Evolutionary conservation across 805 yeast species (phyloP), one percentile per base, ranked within the genome.

Genomic region (Metschnikowia aberdeeniae): DNA sequence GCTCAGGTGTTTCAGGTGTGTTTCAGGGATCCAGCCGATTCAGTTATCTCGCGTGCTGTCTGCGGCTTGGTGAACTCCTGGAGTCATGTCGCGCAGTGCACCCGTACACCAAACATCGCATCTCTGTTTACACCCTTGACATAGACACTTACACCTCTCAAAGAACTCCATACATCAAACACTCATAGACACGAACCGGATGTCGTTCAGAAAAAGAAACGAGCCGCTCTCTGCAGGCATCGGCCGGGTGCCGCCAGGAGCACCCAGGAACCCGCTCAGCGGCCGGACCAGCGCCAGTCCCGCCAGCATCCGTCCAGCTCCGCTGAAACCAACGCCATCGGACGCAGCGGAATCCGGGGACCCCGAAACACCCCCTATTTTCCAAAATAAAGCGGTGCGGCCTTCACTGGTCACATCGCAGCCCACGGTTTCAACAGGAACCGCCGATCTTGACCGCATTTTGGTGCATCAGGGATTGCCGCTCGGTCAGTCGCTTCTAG

Each of bases 381-480:
- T 30, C 24, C 34, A 6, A 5, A 38, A 38, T 11, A 19, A n/a
- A 9, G 35, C 36, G 19, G 70, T 86, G 2, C 75, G 82, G 50
- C 95, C 97, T 0, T 89, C 97, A 0, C 67, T 83, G 2, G 64
- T 82, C 20, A 83, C 89, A 5, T 83, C 96, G 2, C 82, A 79
- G 44, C 82, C 86, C 0, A 79, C 89, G 0, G 74, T 84, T 1
- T 87, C 97, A 1, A 84, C 96, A 0, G 97, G 97, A 1, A 76
- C 84, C 20, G 60, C 73, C 6, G 90, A 88, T 58, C 62, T 92
- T 19, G 98, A 92, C 62, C 78, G 74, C 51, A 64, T 87, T 3
- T 60, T 92, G 42, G 78, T 77, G 1, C 98, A 92, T 62, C 84
- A 80, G 45, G 99, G 99, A 1, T 61, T 90, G 12, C 98, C 98